Evolutionary conservation across 2,329 filamentous ascomycete species (phyloP), one percentile per base, ranked within the genome.

Genomic region (Beauveria caledonica): DNA sequence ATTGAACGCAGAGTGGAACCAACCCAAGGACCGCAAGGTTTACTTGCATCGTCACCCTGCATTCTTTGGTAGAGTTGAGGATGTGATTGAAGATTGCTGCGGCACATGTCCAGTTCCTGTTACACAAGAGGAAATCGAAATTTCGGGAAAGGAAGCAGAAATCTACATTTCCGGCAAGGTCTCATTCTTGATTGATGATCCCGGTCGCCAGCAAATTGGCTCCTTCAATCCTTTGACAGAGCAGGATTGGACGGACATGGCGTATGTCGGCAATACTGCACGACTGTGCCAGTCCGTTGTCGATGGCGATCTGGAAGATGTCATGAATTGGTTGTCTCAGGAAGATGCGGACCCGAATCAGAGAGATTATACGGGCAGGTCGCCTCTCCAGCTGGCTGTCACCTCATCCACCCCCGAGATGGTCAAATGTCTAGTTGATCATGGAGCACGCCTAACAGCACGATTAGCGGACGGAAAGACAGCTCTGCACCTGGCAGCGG

Each of bases 221-320:
- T 84, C 80, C 10, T 95, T 95, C 75, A 88, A 94, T 66, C 91
- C 90, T 0, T 79, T 93, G 42, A 92, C 88, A 0, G 86, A 90
- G 46, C 81, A 90, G 55, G 90, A 94, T 68, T 95, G 90, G 89
- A 94, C 90, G 0, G 89, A 92, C 64, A 94, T 95, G 90, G 90
- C 90, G 0, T 96, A 95, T 65, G 81, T 95, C 40, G 89, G 90
- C 11, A 89, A 92, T 65, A 92, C 89, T 1, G 85, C 84, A 42
- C 79, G 82, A 17, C 78, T 96, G 2, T 95, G 89, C 67, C 87
- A 92, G 68, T 90, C 89, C 1, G 95, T 96, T 61, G 84, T 92
- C 4, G 86, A 92, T 65, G 78, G 81, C 1, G 86, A 95, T 70
- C 66, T 87, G 3, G 85, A 89, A 42, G 81, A 84, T 63, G 87